These are phyloP conservation scores for Blastobotrys ciferrii DNA, from an alignment of 1,139 yeast genomes.

Conservation along the genomic window DNA sequence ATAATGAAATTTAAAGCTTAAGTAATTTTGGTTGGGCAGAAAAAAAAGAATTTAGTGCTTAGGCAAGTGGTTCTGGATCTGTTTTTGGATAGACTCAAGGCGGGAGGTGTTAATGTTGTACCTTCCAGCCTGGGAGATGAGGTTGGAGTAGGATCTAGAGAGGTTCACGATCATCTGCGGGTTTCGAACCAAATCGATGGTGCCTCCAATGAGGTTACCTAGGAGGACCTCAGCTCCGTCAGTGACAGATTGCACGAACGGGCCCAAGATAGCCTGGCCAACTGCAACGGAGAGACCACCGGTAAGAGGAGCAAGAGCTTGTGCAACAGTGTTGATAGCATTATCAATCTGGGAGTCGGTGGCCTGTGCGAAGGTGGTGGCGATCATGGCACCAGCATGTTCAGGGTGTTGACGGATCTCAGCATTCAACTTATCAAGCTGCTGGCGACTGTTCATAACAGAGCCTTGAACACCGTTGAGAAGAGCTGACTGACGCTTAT, in stretches of 20 bases:
- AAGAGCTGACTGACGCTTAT: too few relatives aligned
- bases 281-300: constrained; percentile 29
- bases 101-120: constrained; percentile 21
- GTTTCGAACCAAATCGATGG: constrained; percentile 17
- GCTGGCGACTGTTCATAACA: constrained; percentile 1
- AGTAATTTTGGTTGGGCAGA: too few relatives aligned
- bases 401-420: constrained; percentile 3
- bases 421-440: background rate
- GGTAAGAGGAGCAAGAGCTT: constrained; percentile 27
- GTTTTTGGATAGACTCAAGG: background rate
- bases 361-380: too few relatives aligned
- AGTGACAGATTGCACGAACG: constrained; percentile 35
- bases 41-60: too few relatives aligned
- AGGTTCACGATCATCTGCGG: constrained; percentile 17
- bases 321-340: constrained; percentile 29
- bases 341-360: too few relatives aligned
- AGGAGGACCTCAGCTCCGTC: constrained; percentile 35
- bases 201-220: constrained; percentile 26
- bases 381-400: constrained; percentile 10
- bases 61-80: too few relatives aligned
- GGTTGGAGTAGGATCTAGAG: constrained; percentile 16
- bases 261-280: constrained; percentile 31
- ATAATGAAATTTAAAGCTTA: too few relatives aligned
- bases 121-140: constrained; percentile 16
- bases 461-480: constrained; percentile 1